phyloP scores from a whole-genome alignment of 208 protist species.

The Trypanosoma avium region DNA sequence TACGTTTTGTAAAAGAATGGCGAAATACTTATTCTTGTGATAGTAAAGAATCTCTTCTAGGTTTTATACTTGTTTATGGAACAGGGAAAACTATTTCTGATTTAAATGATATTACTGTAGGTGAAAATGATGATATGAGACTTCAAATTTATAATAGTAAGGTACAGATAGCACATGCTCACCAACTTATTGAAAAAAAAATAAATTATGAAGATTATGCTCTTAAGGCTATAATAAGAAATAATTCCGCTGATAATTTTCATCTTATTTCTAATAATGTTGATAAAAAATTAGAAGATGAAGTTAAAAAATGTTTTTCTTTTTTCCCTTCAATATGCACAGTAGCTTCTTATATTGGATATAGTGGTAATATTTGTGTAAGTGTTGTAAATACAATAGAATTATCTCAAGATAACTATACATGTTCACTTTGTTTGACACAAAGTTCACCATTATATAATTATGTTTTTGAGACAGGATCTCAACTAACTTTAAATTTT shows the following conservation, averaged over 20 bases:
- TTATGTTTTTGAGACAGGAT: slow-evolving; percentile 23
- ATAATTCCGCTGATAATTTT: slow-evolving; percentile 32
- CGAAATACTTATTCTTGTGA: background rate
- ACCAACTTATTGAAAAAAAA: slow-evolving; percentile 22
- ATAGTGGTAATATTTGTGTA: slow-evolving; percentile 17
- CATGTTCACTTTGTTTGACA: slow-evolving; percentile 9
- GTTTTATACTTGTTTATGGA: slow-evolving; percentile 20
- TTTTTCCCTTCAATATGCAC: slow-evolving; percentile 10
- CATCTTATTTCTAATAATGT: slow-evolving; percentile 21
- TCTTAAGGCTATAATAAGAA: slow-evolving; percentile 18
- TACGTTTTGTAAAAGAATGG: slow-evolving; percentile 22
- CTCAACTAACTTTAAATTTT: slow-evolving; percentile 27
- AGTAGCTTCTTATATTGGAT: slow-evolving; percentile 13
- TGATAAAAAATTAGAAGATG: background rate
- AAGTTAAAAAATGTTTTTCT: slow-evolving; percentile 17
- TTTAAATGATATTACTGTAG: slow-evolving; percentile 22
- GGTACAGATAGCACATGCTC: slow-evolving; percentile 9
- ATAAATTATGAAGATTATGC: slow-evolving; percentile 13
- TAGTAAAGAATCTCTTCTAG: slow-evolving; percentile 9
- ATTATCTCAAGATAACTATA: slow-evolving; percentile 22
- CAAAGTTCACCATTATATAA: slow-evolving; percentile 34
- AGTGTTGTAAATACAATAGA: slow-evolving; percentile 16
- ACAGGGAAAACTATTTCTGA: slow-evolving; percentile 25
- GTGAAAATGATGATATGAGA: slow-evolving; percentile 24
- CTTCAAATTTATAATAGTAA: slow-evolving; percentile 13